Conservation (phyloP, 768 basidiomycete genomes). For the Boletellus sp. region DNA sequence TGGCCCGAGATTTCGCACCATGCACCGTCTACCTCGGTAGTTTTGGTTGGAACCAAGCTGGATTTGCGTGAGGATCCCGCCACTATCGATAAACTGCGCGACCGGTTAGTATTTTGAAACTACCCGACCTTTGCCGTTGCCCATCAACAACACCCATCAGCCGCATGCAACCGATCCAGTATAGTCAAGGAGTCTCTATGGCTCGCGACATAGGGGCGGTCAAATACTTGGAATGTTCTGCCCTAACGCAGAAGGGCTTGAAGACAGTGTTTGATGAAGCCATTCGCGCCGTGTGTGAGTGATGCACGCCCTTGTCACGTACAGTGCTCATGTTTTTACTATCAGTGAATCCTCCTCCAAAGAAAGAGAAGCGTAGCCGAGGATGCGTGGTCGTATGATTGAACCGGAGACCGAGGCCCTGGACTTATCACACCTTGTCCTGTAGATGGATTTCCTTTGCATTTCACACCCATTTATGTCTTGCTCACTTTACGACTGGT, state of each 20-base stretch:
- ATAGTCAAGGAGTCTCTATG: conserved; percentile 87
- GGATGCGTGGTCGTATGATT: conserved; percentile 74
- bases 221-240: conserved; percentile 94
- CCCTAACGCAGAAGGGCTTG: conserved; percentile 95
- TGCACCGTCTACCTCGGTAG: conserved; percentile 88
- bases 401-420: conserved; percentile 14
- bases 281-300: conserved; percentile 92
- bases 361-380: conserved; percentile 45
- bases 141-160: conserved; percentile 35
- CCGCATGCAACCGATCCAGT: conserved; percentile 93
- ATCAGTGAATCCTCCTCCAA: conserved; percentile 73
- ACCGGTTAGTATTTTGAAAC: conserved; percentile 54
- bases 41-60: conserved; percentile 95
- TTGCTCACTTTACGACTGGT: conserved; percentile 64
- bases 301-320: background rate
- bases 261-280: conserved; percentile 99
- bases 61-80: conserved; percentile 94
- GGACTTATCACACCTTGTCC: conserved; percentile 16
- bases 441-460: conserved; percentile 35
- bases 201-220: conserved; percentile 93
- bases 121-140: conserved; percentile 2
- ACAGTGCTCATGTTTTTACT: conserved; percentile 6
- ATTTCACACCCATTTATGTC: conserved; percentile 67
- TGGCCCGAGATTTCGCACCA: conserved; percentile 97
- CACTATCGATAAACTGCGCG: conserved; percentile 89